Base-by-base conservation (phyloP, 1,284 basidiomycete species). In the Anthracocystis walkeri region DNA sequence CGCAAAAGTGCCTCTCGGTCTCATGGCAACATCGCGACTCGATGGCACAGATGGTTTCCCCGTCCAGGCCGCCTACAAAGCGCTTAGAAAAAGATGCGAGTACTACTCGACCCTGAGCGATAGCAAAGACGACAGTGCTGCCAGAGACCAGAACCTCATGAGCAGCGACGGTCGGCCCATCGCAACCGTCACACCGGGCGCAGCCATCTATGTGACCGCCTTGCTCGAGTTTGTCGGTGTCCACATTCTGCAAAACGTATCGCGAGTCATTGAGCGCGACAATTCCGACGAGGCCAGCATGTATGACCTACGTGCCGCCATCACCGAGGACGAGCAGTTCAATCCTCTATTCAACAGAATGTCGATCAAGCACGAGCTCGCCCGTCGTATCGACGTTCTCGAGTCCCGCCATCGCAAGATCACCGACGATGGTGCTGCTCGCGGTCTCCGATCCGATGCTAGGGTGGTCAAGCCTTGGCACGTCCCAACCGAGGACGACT, bases 191-290 rank as follows among this genome's bases (percentile, higher is more conserved):
- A 82, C 81, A 11, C 78, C 78, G 4, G 77, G 70, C 20, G 81
- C 81, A 12, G 71, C 78, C 54, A 82, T 82, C 65, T 82, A 82
- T 61, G 78, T 82, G 7, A 81, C 81, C 12, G 80, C 81, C 7
- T 57, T 82, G 29, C 71, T 82, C 58, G 81, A 82, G 40, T 82
- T 66, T 45, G 71, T 82, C 29, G 81, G 73, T 23, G 63, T 79
- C 38, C 70, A 81, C 62, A 63, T 82, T 41, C 65, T 82, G 14
- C 70, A 81, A 49, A 79, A 80, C 53, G 70, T 82, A 3, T 60
- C 75, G 2, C 60, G 71, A 5, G 78, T 82, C 65, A 81, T 82
- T 27, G 81, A 82, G 65, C 75, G 81, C 14, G 81, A 82, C 64
- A 82, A 82, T 50, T 78, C 78, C 14, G 79, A 82, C 60, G 79